Evolutionary conservation across 73 alveolate genomes (phyloP).

Genomic region (Halteria grandinella): DNA sequence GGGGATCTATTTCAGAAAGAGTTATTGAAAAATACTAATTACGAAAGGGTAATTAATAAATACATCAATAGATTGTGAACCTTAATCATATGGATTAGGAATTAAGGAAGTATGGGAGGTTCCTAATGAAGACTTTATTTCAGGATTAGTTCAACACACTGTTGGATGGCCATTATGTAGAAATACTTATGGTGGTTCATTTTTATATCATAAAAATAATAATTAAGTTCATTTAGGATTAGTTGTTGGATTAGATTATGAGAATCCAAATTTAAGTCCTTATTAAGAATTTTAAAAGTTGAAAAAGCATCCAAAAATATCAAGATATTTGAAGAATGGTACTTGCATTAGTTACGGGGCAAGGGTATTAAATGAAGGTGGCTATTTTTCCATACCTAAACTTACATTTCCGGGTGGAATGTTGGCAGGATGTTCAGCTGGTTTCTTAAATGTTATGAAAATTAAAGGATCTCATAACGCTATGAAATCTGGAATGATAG

Average conservation of each 20-base stretch:
- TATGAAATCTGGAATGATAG: slow-evolving; percentile 91
- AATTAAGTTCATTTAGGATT: slow-evolving; percentile 85
- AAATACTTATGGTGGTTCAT: slow-evolving; percentile 90
- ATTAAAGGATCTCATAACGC: slow-evolving; percentile 95
- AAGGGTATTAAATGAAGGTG: slow-evolving; percentile 92
- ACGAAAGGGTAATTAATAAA: slow-evolving; percentile 20
- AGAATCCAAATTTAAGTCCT: slow-evolving; percentile 89
- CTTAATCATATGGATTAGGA: slow-evolving; percentile 95
- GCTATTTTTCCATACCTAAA: slow-evolving; percentile 92
- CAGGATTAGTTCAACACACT: slow-evolving; percentile 92
- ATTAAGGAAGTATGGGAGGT: slow-evolving; percentile 95
- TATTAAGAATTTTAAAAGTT: slow-evolving; percentile 85
- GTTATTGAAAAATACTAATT: slow-evolving; percentile 67
- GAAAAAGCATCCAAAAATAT: slow-evolving; percentile 82
- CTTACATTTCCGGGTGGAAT: slow-evolving; percentile 97
- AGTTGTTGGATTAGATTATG: slow-evolving; percentile 94
- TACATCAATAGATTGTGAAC: too few relatives aligned
- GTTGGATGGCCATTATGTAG: slow-evolving; percentile 94
- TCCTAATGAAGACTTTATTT: slow-evolving; percentile 51
- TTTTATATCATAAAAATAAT: slow-evolving; percentile 88
- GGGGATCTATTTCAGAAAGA: slow-evolving; percentile 91
- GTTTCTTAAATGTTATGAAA: slow-evolving; percentile 92
- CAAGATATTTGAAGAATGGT: slow-evolving; percentile 75
- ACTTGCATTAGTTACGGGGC: slow-evolving; percentile 96
- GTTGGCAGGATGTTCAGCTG: slow-evolving; percentile 95